Evolutionary conservation across 108 stramenopile species (phyloP), one percentile per base, ranked within the genome.

Genomic region (Skeletonema marinoi): DNA sequence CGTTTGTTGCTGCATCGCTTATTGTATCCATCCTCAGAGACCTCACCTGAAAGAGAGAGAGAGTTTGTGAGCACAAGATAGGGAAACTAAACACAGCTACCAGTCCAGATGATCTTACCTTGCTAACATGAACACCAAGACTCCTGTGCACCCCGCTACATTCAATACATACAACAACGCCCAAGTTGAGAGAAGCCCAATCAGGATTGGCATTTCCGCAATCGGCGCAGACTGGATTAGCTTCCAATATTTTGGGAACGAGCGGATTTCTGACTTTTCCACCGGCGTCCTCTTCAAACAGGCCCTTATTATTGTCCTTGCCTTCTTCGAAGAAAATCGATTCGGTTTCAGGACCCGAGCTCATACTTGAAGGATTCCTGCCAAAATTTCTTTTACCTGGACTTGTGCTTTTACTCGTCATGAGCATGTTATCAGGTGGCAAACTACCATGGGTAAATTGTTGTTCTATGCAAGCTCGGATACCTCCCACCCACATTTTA

Each of bases 101-200:
- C 3, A 51, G 87, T 70, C 42, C 78, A 77, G 19, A 85, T 68
- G 74, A 83, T 12, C 95, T 85, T 65, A 98, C 98, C 82, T 97
- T 97, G 80, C 94, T 95, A 36, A 99, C 93, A 83, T 98, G 98
- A 29, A 98, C 98, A 36, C 99, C 99, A 12, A 99, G 86, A 67
- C 90, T 93, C 59, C 99, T 90, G 70, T 99, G 99, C 3, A 99
- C 94, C n/a, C 97, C 99, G 68, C 94, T 92, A 82, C 99, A 99
- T 66, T 96, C 92, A 69, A 99, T 96, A 76, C 99, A 99, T 14
- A 99, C 69, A n/a, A 96, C 65, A 29, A 94, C 84, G 31, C 96
- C 96, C 32, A 96, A 74, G 78, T 96, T 97, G 50, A 96, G 66
- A 13, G 86, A 90, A 38, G 86, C 93, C 96, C 96, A 97, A 64